These are phyloP conservation scores for Glycyrrhiza uralensis DNA, from an alignment of 306 rosid genomes.

Conservation along the genomic window DNA sequence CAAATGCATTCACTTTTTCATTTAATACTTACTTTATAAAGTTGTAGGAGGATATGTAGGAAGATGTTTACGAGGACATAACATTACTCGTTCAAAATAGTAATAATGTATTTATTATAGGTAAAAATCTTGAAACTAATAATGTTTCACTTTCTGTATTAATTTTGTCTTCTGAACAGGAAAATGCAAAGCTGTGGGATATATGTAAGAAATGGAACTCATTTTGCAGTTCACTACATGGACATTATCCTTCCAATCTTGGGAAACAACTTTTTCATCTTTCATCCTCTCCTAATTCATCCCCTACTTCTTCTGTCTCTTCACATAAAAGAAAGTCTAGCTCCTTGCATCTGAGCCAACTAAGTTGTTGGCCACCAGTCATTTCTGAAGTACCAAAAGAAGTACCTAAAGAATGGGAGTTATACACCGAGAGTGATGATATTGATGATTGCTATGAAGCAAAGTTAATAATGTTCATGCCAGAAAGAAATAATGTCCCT, in stretches of 20 bases:
- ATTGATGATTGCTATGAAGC: constrained; percentile 31
- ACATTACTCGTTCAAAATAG: not conserved
- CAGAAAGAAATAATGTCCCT: constrained; percentile 35
- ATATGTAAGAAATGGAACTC: constrained; percentile 65
- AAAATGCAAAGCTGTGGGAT: constrained; percentile 39
- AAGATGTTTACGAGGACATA: too few relatives aligned
- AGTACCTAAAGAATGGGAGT: constrained; percentile 53
- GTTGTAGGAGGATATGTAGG: too few relatives aligned
- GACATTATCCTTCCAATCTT: constrained; percentile 18
- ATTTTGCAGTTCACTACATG: constrained; percentile 54
- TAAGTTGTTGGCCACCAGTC: constrained; percentile 32
- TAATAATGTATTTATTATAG: not conserved
- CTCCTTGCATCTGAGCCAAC: constrained; percentile 35
- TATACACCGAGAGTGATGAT: constrained; percentile 32
- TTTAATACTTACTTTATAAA: too few relatives aligned
- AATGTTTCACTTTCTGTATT: not conserved
- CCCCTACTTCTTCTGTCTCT: constrained; percentile 43
- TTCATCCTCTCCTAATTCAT: constrained; percentile 37
- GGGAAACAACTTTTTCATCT: constrained; percentile 35
- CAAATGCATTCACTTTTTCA: too few relatives aligned
- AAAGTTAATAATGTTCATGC: constrained; percentile 49
- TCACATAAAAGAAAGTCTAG: constrained; percentile 27
- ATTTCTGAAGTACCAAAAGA: constrained; percentile 46
- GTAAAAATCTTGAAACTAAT: not conserved
- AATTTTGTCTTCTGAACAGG: constrained; percentile 39